These are phyloP conservation scores for Kwoniella pini DNA, from an alignment of 768 basidiomycete species.

Conservation along the genomic window DNA sequence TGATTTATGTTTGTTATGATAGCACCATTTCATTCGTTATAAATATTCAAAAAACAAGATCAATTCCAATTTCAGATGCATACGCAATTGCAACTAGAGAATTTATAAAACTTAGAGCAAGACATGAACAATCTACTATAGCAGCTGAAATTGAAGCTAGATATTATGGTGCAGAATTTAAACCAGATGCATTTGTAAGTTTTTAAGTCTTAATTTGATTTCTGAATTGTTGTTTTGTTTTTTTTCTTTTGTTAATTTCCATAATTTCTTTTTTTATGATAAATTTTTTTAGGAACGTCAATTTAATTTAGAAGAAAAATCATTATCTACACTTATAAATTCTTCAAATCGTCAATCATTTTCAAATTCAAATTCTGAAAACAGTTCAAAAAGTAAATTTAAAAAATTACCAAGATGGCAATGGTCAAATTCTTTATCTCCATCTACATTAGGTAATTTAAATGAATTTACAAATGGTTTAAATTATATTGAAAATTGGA, in stretches of 20 bases:
- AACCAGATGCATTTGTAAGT: slow-evolving; percentile 36
- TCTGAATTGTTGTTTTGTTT: background rate
- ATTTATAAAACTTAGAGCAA: slow-evolving; percentile 83
- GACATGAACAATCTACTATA: slow-evolving; percentile 72
- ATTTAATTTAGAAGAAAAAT: slow-evolving; percentile 35
- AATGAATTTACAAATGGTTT: slow-evolving; percentile 29
- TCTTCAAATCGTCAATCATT: slow-evolving; percentile 9
- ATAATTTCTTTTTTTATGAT: too few relatives aligned
- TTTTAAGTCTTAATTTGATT: background rate
- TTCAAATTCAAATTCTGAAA: slow-evolving; percentile 6
- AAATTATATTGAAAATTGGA: slow-evolving; percentile 36
- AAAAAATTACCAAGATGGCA: slow-evolving; percentile 15
- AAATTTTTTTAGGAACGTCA: slow-evolving; percentile 46
- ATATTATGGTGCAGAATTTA: slow-evolving; percentile 63
- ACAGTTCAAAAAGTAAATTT: slow-evolving; percentile 1
- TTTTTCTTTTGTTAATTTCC: too few relatives aligned
- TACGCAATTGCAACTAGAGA: slow-evolving; percentile 78
- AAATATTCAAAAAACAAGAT: slow-evolving; percentile 70
- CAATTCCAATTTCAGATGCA: slow-evolving; percentile 69
- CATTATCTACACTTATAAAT: slow-evolving; percentile 29
- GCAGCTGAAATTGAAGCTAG: slow-evolving; percentile 81
- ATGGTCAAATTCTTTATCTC: slow-evolving; percentile 28
- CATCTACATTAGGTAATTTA: background rate
- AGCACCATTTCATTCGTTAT: slow-evolving; percentile 80
- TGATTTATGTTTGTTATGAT: background rate